A percentile compares a stretch with the other conserved stretches of the same genome.
These are phyloP conservation scores for Cercospora berteroae DNA, from an alignment of 2,329 filamentous ascomycete genomes.

Conservation along the genomic window DNA sequence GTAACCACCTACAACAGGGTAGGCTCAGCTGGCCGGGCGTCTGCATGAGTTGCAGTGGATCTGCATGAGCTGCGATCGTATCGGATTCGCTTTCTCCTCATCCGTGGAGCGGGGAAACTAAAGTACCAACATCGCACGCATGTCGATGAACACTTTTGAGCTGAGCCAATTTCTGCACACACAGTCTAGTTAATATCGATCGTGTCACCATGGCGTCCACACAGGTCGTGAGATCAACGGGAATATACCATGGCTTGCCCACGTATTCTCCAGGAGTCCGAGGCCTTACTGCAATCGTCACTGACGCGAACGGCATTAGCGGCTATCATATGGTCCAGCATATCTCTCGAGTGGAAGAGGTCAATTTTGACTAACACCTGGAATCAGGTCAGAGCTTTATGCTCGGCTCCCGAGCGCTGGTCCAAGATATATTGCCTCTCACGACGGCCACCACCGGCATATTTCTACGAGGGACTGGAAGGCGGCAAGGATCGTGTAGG, in stretches of 20 bases:
- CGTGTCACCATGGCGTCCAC: neutral
- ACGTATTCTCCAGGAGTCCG: conserved; percentile 37
- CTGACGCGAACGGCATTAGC: conserved; percentile 53
- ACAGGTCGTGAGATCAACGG: conserved; percentile 22
- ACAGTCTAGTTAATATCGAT: neutral
- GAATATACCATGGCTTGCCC: conserved; percentile 51
- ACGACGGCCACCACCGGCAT: conserved; percentile 42
- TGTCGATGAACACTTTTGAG: neutral
- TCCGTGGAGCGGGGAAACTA: neutral
- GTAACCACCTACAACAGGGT: neutral
- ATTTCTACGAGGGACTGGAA: conserved; percentile 22
- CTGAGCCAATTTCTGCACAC: neutral
- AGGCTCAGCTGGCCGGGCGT: neutral
- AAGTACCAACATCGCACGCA: neutral
- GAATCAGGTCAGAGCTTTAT: conserved; percentile 47
- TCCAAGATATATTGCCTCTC: conserved; percentile 52
- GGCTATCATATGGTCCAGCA: conserved; percentile 41
- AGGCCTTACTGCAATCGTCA: conserved; percentile 51
- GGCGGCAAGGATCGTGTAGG: conserved; percentile 19
- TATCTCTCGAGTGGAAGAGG: neutral
- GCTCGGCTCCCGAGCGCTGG: conserved; percentile 48
- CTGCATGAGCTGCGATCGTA: neutral
- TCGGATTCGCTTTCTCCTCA: conserved; percentile 3
- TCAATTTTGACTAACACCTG: neutral
- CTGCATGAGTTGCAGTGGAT: neutral